Evolutionary conservation across 768 basidiomycete species (phyloP).

Genomic region (Phlebiopsis flavidoalba): DNA sequence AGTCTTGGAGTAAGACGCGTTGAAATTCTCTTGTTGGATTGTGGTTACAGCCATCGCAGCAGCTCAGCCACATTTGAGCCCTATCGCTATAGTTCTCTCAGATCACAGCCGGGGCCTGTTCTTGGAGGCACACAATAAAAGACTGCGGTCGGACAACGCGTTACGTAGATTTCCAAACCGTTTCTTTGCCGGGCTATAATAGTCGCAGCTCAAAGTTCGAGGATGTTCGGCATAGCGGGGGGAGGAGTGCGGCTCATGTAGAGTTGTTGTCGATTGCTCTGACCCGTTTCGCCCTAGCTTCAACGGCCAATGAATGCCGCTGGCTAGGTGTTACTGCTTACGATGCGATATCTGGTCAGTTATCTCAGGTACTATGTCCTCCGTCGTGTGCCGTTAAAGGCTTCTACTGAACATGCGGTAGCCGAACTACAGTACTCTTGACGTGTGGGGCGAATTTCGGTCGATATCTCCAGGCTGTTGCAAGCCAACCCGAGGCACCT

Average conservation of each 20-base stretch:
- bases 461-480: conserved; percentile 51
- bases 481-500: conserved; percentile 48
- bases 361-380: conserved; percentile 42
- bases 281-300: conserved; percentile 30
- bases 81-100: conserved; percentile 53
- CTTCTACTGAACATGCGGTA: conserved; percentile 18
- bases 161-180: conserved; percentile 76
- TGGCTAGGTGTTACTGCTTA: conserved; percentile 66
- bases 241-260: conserved; percentile 47
- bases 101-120: conserved; percentile 80
- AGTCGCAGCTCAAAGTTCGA: conserved; percentile 49
- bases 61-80: conserved; percentile 9
- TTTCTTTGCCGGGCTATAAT: conserved; percentile 69
- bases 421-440: conserved; percentile 60
- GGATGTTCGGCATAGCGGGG: conserved; percentile 37
- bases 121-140: conserved; percentile 76
- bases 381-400: background rate
- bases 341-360: conserved; percentile 69
- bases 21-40: conserved; percentile 79
- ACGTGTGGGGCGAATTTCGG: conserved; percentile 58
- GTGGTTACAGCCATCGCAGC: conserved; percentile 36
- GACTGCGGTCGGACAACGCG: conserved; percentile 37
- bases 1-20: conserved; percentile 62
- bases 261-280: conserved; percentile 53
- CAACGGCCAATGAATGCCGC: conserved; percentile 38